Evolutionary conservation across 2,329 filamentous ascomycete species (phyloP).

Genomic region (Sclerotinia minor): DNA sequence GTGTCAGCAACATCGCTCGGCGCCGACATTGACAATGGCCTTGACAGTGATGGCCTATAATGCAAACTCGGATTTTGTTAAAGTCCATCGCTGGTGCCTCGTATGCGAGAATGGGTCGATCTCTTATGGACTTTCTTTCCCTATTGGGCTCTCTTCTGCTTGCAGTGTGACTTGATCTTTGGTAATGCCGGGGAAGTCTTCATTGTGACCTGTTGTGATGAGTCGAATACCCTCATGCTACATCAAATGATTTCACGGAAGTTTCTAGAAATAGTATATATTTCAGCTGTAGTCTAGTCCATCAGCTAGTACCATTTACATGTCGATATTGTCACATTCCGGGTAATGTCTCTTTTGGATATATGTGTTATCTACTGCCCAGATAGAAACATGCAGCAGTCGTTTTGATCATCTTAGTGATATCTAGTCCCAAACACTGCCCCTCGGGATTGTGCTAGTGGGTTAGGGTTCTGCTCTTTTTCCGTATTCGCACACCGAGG

Average conservation of each 20-base stretch:
- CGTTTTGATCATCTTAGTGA: not conserved
- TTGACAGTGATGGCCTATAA: not conserved
- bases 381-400: slow-evolving; percentile 6
- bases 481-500: slow-evolving; percentile 18
- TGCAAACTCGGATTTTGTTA: not conserved
- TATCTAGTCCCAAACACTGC: not conserved
- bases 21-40: too few species aligned
- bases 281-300: not conserved
- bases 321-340: slow-evolving; percentile 12
- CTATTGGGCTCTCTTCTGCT: not conserved
- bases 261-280: slow-evolving; percentile 11
- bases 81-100: not conserved
- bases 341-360: not conserved
- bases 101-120: not conserved
- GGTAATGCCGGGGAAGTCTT: not conserved
- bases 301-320: slow-evolving; percentile 7
- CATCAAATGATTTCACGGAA: slow-evolving; percentile 11
- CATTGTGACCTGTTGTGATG: not conserved
- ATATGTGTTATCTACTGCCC: not conserved
- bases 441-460: slow-evolving; percentile 7
- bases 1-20: not conserved
- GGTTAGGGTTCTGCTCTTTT: slow-evolving; percentile 9
- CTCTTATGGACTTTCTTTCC: not conserved
- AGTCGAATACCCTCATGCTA: not conserved
- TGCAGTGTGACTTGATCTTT: not conserved